Evolutionary conservation across 345 rosid genomes (phyloP).

Genomic region (Orychophragmus violaceus): DNA sequence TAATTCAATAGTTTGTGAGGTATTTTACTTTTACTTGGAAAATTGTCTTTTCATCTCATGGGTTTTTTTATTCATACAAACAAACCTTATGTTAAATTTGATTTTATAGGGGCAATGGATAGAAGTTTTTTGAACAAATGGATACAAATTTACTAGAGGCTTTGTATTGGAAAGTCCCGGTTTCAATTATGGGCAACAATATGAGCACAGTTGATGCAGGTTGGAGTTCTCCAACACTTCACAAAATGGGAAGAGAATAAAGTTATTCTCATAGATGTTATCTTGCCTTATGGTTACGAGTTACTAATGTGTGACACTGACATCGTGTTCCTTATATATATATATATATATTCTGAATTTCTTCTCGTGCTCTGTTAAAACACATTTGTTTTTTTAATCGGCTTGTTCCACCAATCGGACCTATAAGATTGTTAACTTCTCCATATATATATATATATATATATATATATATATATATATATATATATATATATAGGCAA

Average conservation of each 20-base stretch:
- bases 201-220: slow-evolving; percentile 91
- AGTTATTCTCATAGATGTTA: slow-evolving; percentile 67
- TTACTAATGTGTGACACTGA: slow-evolving; percentile 81
- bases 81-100: not conserved
- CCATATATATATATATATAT: no score
- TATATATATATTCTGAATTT: no score
- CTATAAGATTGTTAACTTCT: no score
- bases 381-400: no score
- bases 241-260: slow-evolving; percentile 99
- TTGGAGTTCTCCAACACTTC: slow-evolving; percentile 95
- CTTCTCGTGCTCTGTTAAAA: no score
- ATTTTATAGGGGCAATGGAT: slow-evolving; percentile 66
- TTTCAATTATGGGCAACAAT: slow-evolving; percentile 92
- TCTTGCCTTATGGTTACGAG: slow-evolving; percentile 82
- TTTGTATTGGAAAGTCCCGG: slow-evolving; percentile 91
- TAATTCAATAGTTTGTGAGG: slow-evolving; percentile 83
- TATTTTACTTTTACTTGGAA: no score
- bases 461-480: no score
- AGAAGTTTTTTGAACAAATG: no score
- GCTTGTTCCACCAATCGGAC: slow-evolving; percentile 4
- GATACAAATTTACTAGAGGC: slow-evolving; percentile 81
- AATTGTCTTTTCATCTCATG: slow-evolving; percentile 1
- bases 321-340: no score
- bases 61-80: not conserved
- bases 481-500: no score